Evolutionary conservation across 2,329 filamentous ascomycete genomes (phyloP), one percentile per base, ranked within the genome.

Genomic region (Pochonia chlamydosporia): DNA sequence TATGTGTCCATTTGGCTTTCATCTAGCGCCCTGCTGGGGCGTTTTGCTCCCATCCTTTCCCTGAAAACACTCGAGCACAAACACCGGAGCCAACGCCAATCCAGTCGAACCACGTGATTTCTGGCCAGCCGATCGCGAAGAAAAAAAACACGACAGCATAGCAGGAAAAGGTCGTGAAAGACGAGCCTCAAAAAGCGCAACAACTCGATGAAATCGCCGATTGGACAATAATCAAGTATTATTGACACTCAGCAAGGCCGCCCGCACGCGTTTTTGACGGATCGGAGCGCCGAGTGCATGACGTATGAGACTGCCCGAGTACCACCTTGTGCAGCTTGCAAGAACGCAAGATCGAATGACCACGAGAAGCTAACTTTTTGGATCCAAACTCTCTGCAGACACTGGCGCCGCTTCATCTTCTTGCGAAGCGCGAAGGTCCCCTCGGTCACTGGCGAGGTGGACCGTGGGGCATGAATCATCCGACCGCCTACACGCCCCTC

Each of bases 401-500:
- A 69, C 68, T 79, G 76, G 76, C 76, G 74, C 75, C 75, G 56
- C 68, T 78, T 64, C 73, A 77, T 60, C 69, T 72, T 60, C 63
- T 73, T 59, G 67, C 74, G 65, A 71, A 68, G 71, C 72, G 70
- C 65, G 67, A 74, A 68, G 69, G 66, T 69, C 69, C 71, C 74
- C 73, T 76, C 74, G 73, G 75, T 68, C 66, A 67, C 68, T 70
- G 71, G 71, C 74, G 75, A 76, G 74, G 74, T 62, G 71, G 68
- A 69, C 67, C 66, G 63, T 63, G 72, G 72, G 75, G 72, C 66
- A 79, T 79, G 76, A 77, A 72, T 72, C 67, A 68, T 60, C 65
- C 69, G 67, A 76, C 81, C 62, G 74, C 76, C 60, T 91, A 93
- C 70, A 92, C 89, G 63, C 81, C 85, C 57, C 86, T 95, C 73